Percentiles rank a stretch among this genome's conserved stretches.
Conservation (phyloP, 2,329 filamentous ascomycete species). For the Alternaria novae-zelandiae region DNA sequence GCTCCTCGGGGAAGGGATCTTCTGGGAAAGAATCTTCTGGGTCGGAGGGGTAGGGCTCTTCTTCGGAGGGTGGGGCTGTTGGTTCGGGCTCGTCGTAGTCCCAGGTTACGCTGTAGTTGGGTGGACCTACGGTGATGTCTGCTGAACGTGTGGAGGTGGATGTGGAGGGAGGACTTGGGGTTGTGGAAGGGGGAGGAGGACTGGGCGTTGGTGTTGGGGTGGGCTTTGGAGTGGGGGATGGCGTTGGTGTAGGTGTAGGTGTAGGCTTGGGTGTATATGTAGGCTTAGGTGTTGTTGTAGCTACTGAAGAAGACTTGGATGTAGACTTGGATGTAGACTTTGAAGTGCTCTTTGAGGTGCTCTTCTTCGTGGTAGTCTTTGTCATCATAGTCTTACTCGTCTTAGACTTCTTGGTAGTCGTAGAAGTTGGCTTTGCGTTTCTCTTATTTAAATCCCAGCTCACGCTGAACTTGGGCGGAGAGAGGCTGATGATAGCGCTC, state of each 20-base stretch:
- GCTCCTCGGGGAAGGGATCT: slow-evolving; percentile 11
- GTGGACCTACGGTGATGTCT: slow-evolving; percentile 17
- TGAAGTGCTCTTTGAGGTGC: slow-evolving; percentile 1
- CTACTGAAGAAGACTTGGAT: slow-evolving; percentile 2
- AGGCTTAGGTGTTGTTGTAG: neutral
- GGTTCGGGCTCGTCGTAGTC: neutral
- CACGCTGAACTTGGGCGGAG: slow-evolving; percentile 16
- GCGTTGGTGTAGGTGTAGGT: slow-evolving; percentile 5
- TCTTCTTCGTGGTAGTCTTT: slow-evolving; percentile 5
- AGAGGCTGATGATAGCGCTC: slow-evolving; percentile 9
- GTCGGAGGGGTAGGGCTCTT: slow-evolving; percentile 11
- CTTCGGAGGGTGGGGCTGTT: neutral
- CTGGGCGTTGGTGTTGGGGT: neutral
- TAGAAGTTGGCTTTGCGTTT: slow-evolving; percentile 7
- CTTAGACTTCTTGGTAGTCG: neutral
- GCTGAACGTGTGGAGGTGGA: slow-evolving; percentile 8
- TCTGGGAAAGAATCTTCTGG: slow-evolving; percentile 19
- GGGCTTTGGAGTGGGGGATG: neutral
- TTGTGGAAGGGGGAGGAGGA: neutral
- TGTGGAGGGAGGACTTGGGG: neutral
- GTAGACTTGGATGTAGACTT: slow-evolving; percentile 6
- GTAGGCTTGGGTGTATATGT: slow-evolving; percentile 11
- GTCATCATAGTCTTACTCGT: neutral
- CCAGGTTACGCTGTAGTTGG: slow-evolving; percentile 16
- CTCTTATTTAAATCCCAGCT: slow-evolving; percentile 18